These are phyloP conservation scores for Eimeria maxima DNA, from an alignment of 169 alveolate genomes.

Conservation along the genomic window DNA sequence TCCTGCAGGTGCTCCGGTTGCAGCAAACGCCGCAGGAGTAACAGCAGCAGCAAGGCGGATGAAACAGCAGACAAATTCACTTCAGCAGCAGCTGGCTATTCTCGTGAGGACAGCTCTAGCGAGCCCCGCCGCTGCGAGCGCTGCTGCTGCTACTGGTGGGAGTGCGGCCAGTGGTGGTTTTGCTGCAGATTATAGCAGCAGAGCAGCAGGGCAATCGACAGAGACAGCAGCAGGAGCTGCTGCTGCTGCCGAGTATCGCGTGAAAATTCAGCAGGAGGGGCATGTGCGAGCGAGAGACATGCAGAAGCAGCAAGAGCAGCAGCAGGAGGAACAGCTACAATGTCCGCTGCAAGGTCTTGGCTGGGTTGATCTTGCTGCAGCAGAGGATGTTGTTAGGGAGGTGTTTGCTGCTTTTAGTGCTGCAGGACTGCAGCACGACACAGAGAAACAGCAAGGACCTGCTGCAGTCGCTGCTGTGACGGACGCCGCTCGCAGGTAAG, in stretches of 20 bases:
- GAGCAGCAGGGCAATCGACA: conserved; percentile 7
- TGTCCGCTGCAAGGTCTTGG: background rate
- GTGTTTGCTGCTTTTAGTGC: conserved; percentile 57
- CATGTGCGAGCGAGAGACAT: background rate
- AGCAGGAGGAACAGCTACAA: conserved; percentile 36
- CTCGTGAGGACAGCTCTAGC: conserved; percentile 33
- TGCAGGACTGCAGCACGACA: conserved; percentile 21
- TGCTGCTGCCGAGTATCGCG: conserved; percentile 20
- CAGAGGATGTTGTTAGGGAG: conserved; percentile 36
- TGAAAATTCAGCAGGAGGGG: background rate
- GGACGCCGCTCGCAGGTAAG: conserved; percentile 4
- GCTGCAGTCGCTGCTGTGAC: conserved; percentile 9
- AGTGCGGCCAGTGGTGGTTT: background rate
- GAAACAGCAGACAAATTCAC: conserved; percentile 13
- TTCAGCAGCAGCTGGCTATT: conserved; percentile 41
- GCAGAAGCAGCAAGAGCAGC: conserved; percentile 61
- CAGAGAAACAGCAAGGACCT: background rate
- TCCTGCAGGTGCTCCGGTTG: background rate
- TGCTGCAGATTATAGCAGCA: conserved; percentile 9
- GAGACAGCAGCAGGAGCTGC: conserved; percentile 45
- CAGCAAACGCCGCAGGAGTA: background rate
- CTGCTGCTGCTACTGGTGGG: conserved; percentile 41
- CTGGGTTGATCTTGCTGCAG: conserved; percentile 38
- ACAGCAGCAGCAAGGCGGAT: conserved; percentile 37
- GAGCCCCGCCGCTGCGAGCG: background rate